Base-by-base conservation (phyloP, 176 grass and related monocot genomes). In the Aegilops bicornis region DNA sequence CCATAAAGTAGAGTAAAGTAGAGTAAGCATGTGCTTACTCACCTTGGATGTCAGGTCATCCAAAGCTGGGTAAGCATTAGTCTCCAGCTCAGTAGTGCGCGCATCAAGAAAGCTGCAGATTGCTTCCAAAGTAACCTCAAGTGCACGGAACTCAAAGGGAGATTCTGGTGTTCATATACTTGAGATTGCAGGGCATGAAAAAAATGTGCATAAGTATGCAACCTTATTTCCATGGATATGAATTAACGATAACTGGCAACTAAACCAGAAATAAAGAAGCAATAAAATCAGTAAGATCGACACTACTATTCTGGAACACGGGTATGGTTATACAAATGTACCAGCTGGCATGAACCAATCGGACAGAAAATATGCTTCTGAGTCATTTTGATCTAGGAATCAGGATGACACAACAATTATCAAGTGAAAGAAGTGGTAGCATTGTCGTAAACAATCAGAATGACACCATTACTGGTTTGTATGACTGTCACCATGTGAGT, bases 41-140 rank as follows among this genome's bases (percentile, higher is more conserved):
- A 96, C 97, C 93, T 98, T 96, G 82, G 94, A 86, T 77, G 92
- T 96, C 87, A 98, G 79, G 83, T 94, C 97, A 85, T 98, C 97
- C 87, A 98, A 86, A 88, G 94, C 94, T 78, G 94, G 97, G 61
- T 96, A 96, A 76, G 97, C 97, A 42, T 84, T 89, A 47, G 82
- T 96, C 90, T 98, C 97, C 52, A 98, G 87, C 80, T 96, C 97
- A 74, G 88, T 92, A 80, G 89, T 92, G 25, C 91, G 91, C 15
- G 97, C 92, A 81, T 96, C 97, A 76, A 96, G 94, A 69, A 91
- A 98, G 79, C 94, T 96, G 84, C 97, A 98, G 48, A 96, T 94
- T 60, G 97, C 85, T 94, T 98, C 97, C 84, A 98, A 89, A 68
- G 87, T 89, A 88, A 98, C 94, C 91, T 98, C 94, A 64, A 98